A percentile compares a stretch with the other conserved stretches of the same genome.
phyloP scores from a whole-genome alignment of 768 basidiomycete genomes.

The Cystofilobasidium macerans region DNA sequence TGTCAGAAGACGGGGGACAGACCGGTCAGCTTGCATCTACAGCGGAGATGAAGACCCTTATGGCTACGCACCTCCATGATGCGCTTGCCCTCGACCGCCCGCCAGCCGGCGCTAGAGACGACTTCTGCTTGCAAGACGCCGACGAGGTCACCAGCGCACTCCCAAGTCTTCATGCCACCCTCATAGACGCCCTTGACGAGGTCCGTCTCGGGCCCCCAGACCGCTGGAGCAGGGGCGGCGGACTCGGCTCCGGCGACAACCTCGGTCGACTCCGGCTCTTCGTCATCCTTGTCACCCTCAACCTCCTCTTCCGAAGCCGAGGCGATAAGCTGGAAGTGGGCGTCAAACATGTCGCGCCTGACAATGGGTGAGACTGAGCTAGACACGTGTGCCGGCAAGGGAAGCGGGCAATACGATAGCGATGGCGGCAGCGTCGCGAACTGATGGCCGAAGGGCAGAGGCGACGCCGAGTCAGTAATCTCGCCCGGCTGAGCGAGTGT shows the following conservation, averaged over 20 bases:
- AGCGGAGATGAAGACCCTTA: too few species aligned
- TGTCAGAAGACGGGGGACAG: constrained; percentile 35
- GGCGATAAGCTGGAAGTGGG: constrained; percentile 69
- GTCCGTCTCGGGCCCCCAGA: constrained; percentile 74
- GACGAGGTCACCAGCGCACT: constrained; percentile 80
- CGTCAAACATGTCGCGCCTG: constrained; percentile 86
- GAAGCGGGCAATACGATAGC: constrained; percentile 70
- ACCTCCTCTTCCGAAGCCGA: constrained; percentile 29
- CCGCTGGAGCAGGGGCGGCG: too few species aligned
- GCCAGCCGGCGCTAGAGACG: constrained; percentile 27
- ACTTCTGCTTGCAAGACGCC: constrained; percentile 42
- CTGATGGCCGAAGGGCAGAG: constrained; percentile 41
- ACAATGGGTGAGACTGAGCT: constrained; percentile 41
- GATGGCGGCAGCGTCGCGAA: constrained; percentile 55
- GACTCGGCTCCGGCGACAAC: too few species aligned
- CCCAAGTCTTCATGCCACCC: constrained; percentile 96
- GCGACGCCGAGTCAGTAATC: not conserved
- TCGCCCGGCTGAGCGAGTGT: too few species aligned
- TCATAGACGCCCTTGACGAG: constrained; percentile 87
- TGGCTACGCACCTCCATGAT: constrained; percentile 60
- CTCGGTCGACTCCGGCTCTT: too few species aligned
- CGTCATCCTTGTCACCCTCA: constrained; percentile 38
- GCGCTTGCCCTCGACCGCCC: constrained; percentile 44
- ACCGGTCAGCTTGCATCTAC: too few species aligned
- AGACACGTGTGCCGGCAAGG: constrained; percentile 42